A percentile compares a stretch with the other conserved stretches of the same genome.
These are phyloP conservation scores for Daedaleopsis nitida DNA, from an alignment of 768 basidiomycete species.

Conservation along the genomic window DNA sequence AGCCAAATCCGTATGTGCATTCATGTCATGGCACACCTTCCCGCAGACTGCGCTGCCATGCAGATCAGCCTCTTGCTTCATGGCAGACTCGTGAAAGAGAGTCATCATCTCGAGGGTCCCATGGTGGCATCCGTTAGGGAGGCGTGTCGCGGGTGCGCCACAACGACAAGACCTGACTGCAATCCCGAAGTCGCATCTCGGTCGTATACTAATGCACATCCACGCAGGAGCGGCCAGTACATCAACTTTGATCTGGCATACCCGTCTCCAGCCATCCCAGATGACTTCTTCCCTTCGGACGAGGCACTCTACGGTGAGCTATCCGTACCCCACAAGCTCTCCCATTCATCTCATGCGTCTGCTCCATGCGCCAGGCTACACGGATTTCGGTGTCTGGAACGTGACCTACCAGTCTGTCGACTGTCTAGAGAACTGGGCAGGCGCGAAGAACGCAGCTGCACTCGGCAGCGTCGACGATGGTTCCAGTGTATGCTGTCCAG, in stretches of 20 bases:
- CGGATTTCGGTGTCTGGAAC: slow-evolving; percentile 90
- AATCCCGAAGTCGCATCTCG: not conserved
- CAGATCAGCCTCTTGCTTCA: no score
- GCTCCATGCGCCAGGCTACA: slow-evolving; percentile 21
- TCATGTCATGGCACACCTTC: not conserved
- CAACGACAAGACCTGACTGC: not conserved
- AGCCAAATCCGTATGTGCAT: slow-evolving; percentile 57
- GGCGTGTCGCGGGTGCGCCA: no score
- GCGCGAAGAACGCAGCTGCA: slow-evolving; percentile 56
- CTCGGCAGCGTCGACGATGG: slow-evolving; percentile 70
- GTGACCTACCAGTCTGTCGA: slow-evolving; percentile 67
- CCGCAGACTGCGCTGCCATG: not conserved
- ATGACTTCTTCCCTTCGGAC: slow-evolving; percentile 76
- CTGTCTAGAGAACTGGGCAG: slow-evolving; percentile 66
- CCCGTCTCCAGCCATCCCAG: slow-evolving; percentile 68
- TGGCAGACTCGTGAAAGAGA: no score
- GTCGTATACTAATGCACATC: not conserved
- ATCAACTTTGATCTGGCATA: slow-evolving; percentile 85
- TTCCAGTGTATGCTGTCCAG: slow-evolving; percentile 70
- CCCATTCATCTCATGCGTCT: not conserved
- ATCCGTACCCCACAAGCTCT: slow-evolving; percentile 37
- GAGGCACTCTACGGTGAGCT: slow-evolving; percentile 59
- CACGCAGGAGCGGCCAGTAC: slow-evolving; percentile 59
- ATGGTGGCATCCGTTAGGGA: no score
- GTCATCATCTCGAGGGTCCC: no score